Evolutionary conservation across 208 protist species (phyloP).

Genomic region (Leishmania tarentolae): DNA sequence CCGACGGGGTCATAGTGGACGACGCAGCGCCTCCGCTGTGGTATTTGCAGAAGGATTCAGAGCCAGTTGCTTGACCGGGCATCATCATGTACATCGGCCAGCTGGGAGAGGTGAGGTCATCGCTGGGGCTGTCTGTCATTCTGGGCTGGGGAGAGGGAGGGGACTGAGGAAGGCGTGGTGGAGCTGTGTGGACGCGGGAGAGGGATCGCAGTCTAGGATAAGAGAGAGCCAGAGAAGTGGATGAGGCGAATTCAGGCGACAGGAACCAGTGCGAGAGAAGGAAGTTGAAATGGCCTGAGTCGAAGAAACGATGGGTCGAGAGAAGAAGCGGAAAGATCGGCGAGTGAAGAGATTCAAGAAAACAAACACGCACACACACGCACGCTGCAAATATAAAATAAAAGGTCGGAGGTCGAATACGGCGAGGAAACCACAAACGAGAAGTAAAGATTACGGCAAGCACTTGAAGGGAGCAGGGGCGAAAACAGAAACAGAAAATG

Average conservation of each 20-base stretch:
- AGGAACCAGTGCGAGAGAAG: background rate
- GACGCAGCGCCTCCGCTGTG: background rate
- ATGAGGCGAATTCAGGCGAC: background rate
- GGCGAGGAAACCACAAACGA: background rate
- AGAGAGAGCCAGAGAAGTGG: background rate
- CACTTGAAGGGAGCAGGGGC: background rate
- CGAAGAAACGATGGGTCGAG: background rate
- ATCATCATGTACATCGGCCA: constrained; percentile 8
- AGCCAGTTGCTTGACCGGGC: background rate
- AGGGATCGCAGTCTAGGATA: background rate
- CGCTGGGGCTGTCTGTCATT: constrained; percentile 3
- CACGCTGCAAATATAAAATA: background rate
- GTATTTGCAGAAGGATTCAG: constrained; percentile 14
- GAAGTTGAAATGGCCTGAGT: background rate
- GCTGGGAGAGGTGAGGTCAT: background rate
- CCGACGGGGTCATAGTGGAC: background rate
- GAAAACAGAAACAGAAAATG: background rate
- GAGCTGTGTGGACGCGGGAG: background rate
- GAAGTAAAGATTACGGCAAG: background rate
- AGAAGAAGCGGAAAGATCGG: background rate
- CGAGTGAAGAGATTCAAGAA: background rate
- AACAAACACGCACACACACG: background rate
- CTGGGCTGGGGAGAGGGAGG: background rate
- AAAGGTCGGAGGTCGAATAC: background rate
- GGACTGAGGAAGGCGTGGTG: background rate